Evolutionary conservation across 768 basidiomycete genomes (phyloP), one percentile per base, ranked within the genome.

Genomic region (Lactarius akahatsu): DNA sequence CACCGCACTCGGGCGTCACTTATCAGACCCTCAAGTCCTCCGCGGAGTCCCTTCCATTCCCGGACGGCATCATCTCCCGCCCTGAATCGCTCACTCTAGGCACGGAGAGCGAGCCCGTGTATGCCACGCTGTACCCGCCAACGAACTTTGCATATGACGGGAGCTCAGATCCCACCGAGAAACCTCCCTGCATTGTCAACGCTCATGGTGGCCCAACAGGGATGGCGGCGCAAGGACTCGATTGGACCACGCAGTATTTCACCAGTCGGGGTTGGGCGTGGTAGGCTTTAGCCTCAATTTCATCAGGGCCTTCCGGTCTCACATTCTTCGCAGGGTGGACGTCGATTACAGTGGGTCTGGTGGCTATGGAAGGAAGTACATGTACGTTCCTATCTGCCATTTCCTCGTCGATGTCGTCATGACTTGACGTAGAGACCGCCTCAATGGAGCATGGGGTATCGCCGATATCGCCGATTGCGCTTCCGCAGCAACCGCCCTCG

Each of bases 281-380:
- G 90, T 89, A 64, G 6, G 16, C 62, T 10, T 40, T 26, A 2
- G 26, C n/a, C 26, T 55, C 23, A 11, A 36, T 18, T 38, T 40
- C 7, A 36, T 61, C 26, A 41, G 45, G 10, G 23, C n/a, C n/a
- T 26, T 1, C 72, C 58, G 60, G 70, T 52, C 59, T 66, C n/a
- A 34, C 30, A 67, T 71, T 4, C 45, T 23, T 75, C 41, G 58
- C 65, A 86, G 89, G 84, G 70, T 90, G 41, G 88, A 89, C 62
- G 89, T 94, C 52, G 88, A 93, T 71, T 89, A 91, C 66, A 83
- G 89, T 1, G 92, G 91, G 0, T 90, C 88, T 0, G 84, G 85
- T 5, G 87, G 90, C 0, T 91, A 87, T 71, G 92, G 92, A 0
- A 82, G 88, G 4, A 77, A 78, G 54, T 93, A 91, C 72, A 84